Conservation (phyloP, 2,329 filamentous ascomycete genomes). For the Ophiostoma ips region DNA sequence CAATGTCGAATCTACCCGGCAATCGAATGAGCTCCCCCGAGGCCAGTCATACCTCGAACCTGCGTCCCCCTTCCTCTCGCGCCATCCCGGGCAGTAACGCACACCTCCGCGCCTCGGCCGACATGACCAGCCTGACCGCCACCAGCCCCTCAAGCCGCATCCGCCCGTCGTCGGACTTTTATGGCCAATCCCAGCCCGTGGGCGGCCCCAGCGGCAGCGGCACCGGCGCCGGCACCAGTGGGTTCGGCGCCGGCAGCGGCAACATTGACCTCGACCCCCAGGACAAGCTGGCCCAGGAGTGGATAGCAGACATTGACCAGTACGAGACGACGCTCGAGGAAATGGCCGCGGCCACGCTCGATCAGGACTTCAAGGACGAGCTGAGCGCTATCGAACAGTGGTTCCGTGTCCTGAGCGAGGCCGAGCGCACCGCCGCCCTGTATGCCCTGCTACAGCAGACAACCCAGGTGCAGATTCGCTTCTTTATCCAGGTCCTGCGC, state of each 20-base stretch:
- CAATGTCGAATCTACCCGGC: conserved; percentile 55
- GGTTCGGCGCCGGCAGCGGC: conserved; percentile 32
- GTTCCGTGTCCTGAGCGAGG: conserved; percentile 95
- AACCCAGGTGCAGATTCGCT: conserved; percentile 95
- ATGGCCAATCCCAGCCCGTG: conserved; percentile 55
- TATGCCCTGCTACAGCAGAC: conserved; percentile 96
- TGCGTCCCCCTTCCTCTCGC: conserved; percentile 70
- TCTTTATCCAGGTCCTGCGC: conserved; percentile 97
- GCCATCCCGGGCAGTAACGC: conserved; percentile 58
- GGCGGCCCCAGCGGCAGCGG: conserved; percentile 40
- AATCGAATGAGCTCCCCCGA: conserved; percentile 98
- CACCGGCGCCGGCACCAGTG: conserved; percentile 26
- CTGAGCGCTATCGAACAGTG: conserved; percentile 98
- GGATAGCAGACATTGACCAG: conserved; percentile 97
- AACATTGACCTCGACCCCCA: conserved; percentile 65
- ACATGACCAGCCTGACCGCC: conserved; percentile 71
- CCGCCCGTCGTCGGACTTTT: conserved; percentile 89
- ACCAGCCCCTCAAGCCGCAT: conserved; percentile 61
- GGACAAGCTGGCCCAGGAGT: conserved; percentile 92
- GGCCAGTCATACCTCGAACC: conserved; percentile 64
- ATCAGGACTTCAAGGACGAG: conserved; percentile 99
- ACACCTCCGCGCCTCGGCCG: conserved; percentile 85
- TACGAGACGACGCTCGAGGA: conserved; percentile 98
- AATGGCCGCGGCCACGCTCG: conserved; percentile 96
- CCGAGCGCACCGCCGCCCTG: conserved; percentile 85